A percentile compares a stretch with the other conserved stretches of the same genome.
Conservation (phyloP, 192 early-diverging fungal genomes). For the Backusella tarrabulga region DNA sequence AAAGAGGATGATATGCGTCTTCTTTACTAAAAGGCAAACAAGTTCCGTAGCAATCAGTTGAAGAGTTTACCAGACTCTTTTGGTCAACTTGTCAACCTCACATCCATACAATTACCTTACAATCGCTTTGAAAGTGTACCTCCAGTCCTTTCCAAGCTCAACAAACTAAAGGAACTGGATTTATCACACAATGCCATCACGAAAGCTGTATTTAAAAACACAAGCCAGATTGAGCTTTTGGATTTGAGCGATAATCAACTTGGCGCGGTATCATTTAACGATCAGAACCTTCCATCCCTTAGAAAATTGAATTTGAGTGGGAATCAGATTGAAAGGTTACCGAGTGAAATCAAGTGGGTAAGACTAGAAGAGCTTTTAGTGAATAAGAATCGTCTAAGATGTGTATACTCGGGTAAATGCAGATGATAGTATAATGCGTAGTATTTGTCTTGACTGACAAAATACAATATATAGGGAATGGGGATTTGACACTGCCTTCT, state of each 20-base stretch:
- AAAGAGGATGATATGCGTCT: neutral
- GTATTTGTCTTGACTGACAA: neutral
- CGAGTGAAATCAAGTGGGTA: neutral
- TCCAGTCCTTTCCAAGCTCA: constrained; percentile 31
- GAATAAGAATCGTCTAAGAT: neutral
- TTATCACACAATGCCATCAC: constrained; percentile 28
- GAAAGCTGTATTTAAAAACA: neutral
- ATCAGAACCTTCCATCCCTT: neutral
- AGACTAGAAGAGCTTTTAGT: constrained; percentile 14
- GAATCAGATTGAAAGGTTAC: constrained; percentile 33
- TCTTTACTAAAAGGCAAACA: neutral
- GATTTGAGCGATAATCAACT: constrained; percentile 8
- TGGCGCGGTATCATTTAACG: neutral
- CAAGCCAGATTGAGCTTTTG: neutral
- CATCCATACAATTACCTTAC: constrained; percentile 39
- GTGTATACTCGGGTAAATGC: neutral
- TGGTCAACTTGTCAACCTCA: constrained; percentile 31
- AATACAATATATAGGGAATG: neutral
- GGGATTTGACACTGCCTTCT: neutral
- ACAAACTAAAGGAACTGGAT: constrained; percentile 41
- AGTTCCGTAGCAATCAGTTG: constrained; percentile 52
- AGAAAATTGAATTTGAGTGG: constrained; percentile 12
- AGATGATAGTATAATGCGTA: neutral
- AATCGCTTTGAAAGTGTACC: constrained; percentile 47
- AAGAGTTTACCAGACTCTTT: constrained; percentile 40